Conservation (phyloP, 768 basidiomycete species). For the Amanita muscaria region DNA sequence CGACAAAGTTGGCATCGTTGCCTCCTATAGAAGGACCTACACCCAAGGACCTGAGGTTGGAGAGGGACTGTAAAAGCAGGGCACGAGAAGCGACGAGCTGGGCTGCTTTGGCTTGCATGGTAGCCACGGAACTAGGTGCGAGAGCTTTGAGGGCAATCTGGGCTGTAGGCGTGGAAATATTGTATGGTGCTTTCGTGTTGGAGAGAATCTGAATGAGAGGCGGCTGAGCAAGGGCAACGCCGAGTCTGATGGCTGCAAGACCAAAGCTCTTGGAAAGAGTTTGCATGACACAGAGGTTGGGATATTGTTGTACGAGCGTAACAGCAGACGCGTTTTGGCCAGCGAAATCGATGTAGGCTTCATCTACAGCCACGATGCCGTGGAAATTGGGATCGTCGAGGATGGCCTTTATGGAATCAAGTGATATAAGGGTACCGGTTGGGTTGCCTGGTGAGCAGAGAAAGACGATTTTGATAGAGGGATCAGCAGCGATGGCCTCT, state of each 20-base stretch:
- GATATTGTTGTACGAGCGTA: slow-evolving; percentile 67
- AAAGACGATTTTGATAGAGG: slow-evolving; percentile 84
- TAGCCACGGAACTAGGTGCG: slow-evolving; percentile 47
- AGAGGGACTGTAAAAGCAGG: slow-evolving; percentile 42
- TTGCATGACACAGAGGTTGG: slow-evolving; percentile 91
- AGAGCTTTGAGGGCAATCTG: slow-evolving; percentile 74
- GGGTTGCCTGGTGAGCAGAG: slow-evolving; percentile 98
- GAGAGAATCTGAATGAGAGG: slow-evolving; percentile 83
- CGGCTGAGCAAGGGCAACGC: slow-evolving; percentile 84
- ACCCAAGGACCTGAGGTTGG: slow-evolving; percentile 38
- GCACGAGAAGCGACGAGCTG: slow-evolving; percentile 52
- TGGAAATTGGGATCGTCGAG: slow-evolving; percentile 77
- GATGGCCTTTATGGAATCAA: slow-evolving; percentile 56
- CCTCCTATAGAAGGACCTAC: slow-evolving; percentile 67
- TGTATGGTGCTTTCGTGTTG: slow-evolving; percentile 98
- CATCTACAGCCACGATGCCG: slow-evolving; percentile 90
- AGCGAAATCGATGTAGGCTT: slow-evolving; percentile 96
- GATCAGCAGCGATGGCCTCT: slow-evolving; percentile 55
- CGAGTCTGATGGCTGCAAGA: slow-evolving; percentile 91
- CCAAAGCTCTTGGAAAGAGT: slow-evolving; percentile 96
- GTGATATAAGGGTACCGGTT: slow-evolving; percentile 78
- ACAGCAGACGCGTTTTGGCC: slow-evolving; percentile 52
- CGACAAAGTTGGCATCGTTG: slow-evolving; percentile 84
- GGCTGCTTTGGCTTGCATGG: slow-evolving; percentile 58
- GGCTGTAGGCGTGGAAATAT: slow-evolving; percentile 87